Evolutionary conservation across 2,329 filamentous ascomycete genomes (phyloP), one percentile per base, ranked within the genome.

Genomic region (Xylaria sp.): DNA sequence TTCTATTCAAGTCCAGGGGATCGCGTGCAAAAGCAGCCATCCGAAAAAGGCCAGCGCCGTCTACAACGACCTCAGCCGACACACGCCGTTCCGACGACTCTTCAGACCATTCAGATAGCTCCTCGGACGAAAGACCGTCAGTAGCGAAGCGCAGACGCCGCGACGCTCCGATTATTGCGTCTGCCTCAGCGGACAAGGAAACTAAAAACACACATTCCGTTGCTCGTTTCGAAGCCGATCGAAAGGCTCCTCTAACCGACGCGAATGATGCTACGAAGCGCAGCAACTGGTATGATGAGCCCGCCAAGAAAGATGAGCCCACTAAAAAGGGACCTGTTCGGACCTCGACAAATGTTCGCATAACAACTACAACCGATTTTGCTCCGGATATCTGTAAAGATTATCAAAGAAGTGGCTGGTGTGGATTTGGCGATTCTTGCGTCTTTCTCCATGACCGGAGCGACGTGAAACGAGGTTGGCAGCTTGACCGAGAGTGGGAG

Each of bases 381-480:
- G 39, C 39, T 7, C 39, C 39, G 2, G 39, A 44, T 44, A 17
- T 44, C 39, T 44, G 39, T n/a, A n/a, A 15, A 7, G 39, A 44
- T n/a, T 44, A n/a, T n/a, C n/a, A 44, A 44, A 44, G 39, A 44
- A 44, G 39, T 17, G 39, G 39, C 39, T 44, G 39, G 39, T 44
- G 39, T 44, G 39, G 39, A n/a, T n/a, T 44, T 20, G 39, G 39
- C 13, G 39, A 44, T 20, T 17, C 39, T 6, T 44, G 39, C 39
- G 17, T 44, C 13, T 44, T 44, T 44, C 39, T 44, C 17, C 15
- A 44, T 17, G 39, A 44, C 39, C 39, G 39, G 20, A n/a, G 39
- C 17, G 9, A 44, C 39, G 20, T 44, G 39, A 44, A n/a, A 44
- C 39, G 20, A 20, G 39, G 39, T 6, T 44, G 39, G 15, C 39